Percentiles rank a stretch among this genome's conserved stretches.
These are phyloP conservation scores for Paraphoma sp. DNA, from an alignment of 2,329 filamentous ascomycete species.

Conservation along the genomic window DNA sequence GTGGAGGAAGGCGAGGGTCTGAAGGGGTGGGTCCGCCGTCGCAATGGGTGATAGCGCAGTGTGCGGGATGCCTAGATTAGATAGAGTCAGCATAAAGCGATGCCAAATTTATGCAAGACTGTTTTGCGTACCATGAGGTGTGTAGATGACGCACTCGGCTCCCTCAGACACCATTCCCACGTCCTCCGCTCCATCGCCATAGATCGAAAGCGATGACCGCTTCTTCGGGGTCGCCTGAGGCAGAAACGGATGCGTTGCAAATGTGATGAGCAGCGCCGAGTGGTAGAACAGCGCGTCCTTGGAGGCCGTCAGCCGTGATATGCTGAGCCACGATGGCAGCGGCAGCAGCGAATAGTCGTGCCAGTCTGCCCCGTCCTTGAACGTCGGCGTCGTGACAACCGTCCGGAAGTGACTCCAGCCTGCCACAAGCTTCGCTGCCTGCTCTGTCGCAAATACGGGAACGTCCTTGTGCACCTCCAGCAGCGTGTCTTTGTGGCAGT, in stretches of 20 bases:
- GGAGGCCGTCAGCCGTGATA: constrained; percentile 62
- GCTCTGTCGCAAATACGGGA: constrained; percentile 66
- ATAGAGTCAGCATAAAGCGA: not conserved
- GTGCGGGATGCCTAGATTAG: constrained; percentile 49
- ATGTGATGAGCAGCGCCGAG: constrained; percentile 64
- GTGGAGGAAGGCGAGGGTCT: constrained; percentile 66
- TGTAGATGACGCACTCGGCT: constrained; percentile 67
- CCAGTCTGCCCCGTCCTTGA: constrained; percentile 54
- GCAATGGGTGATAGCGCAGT: constrained; percentile 55
- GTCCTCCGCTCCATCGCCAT: constrained; percentile 36
- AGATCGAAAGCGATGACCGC: constrained; percentile 39
- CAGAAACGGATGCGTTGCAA: constrained; percentile 49
- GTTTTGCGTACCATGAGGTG: constrained; percentile 60
- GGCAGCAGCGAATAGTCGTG: constrained; percentile 51
- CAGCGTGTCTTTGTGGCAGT: constrained; percentile 69
- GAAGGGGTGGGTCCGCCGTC: constrained; percentile 54
- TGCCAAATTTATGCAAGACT: no score
- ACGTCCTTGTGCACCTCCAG: constrained; percentile 60
- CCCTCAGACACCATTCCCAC: constrained; percentile 20
- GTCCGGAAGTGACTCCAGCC: constrained; percentile 66
- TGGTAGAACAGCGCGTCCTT: constrained; percentile 66
- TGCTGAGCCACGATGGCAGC: constrained; percentile 67
- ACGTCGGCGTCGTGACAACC: constrained; percentile 59
- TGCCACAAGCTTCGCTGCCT: constrained; percentile 63
- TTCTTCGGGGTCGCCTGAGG: constrained; percentile 35